Evolutionary conservation across 345 rosid species (phyloP), one percentile per base, ranked within the genome.

Genomic region (Salix udensis): DNA sequence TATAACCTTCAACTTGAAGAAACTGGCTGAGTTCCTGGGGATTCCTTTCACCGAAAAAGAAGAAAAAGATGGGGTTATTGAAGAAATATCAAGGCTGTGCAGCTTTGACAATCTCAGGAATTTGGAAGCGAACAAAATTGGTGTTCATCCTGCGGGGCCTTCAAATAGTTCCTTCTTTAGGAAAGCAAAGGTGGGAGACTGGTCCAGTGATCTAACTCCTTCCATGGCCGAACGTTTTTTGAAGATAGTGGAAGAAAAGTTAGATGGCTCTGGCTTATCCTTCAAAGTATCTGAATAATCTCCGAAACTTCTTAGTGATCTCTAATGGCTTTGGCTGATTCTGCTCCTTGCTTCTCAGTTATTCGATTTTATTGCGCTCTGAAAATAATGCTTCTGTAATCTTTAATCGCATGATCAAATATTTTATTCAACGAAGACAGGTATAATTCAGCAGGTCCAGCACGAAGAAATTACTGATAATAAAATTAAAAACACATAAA

Each of bases 51-150:
- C 80, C 16, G 26, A 46, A 9, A 70, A 77, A 18, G 80, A 77
- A 37, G 65, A 77, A 52, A 77, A 36, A 12, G 65, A 13, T 7
- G 75, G 80, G 28, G n/a, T 62, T 2, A 31, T 77, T 31, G 70
- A 77, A 34, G 80, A 64, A 14, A 21, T 71, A 9, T 70, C 65
- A 7, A 48, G 70, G 65, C 75, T 77, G 10, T 77, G 80, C 65
- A 77, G 80, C 74, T 77, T 77, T 34, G 71, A 77, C 26, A 77
- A 71, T 1, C 46, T 77, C 19, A 77, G 71, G 74, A 65, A 64
- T 34, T 34, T 34, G 36, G 36, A 34, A 34, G 36, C 4, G 36
- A 34, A 34, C 36, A 34, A 5, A 34, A 34, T 1, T 5, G 36
- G 36, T 34, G 26, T 34, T 34, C 19, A 21, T 2, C 26, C 26